Evolutionary conservation across 805 yeast genomes (phyloP), one percentile per base, ranked within the genome.

Genomic region (Candida ipomoeae): DNA sequence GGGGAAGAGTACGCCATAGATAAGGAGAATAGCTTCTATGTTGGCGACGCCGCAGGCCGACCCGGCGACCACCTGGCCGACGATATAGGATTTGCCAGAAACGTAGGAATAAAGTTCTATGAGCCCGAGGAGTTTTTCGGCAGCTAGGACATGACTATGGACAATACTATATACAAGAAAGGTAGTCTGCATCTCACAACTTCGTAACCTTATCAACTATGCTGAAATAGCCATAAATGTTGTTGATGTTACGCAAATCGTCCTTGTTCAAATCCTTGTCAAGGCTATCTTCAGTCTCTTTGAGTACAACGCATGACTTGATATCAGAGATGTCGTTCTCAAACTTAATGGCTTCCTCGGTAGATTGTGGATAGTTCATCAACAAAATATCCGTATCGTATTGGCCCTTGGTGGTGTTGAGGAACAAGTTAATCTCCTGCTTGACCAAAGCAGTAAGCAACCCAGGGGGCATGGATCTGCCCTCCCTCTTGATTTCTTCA

Each of bases 31-130:
- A 79, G 88, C 46, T 73, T 83, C 48, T 94, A 69, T 64, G 91
- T 90, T n/a, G 99, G 99, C 5, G 99, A 92, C 70, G 98, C 98
- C 0, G 98, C 97, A 6, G 99, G 98, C 0, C 73, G 98, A 48
- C 60, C 63, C 1, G 65, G 62, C 0, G 98, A 92, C 65, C 87
- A 85, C 62, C 87, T 94, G 73, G 90, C 87, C 58, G 80, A 87
- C 44, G 99, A 92, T 65, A 66, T 63, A 55, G 62, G 53, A 49
- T 91, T 91, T 73, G 97, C 98, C 0, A 55, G 71, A 40, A 54
- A 48, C 23, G 61, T 78, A 1, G 80, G 80, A 0, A 41, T 89
- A 1, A 54, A 57, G 18, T 92, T 89, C 60, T 68, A 69, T 46
- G 69, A 81, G 0, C 98, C 98, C 0, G 97, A 92, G 58, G 83